Base-by-base conservation (phyloP, 2,329 filamentous ascomycete genomes). In the Sclerotiophoma versabilis region DNA sequence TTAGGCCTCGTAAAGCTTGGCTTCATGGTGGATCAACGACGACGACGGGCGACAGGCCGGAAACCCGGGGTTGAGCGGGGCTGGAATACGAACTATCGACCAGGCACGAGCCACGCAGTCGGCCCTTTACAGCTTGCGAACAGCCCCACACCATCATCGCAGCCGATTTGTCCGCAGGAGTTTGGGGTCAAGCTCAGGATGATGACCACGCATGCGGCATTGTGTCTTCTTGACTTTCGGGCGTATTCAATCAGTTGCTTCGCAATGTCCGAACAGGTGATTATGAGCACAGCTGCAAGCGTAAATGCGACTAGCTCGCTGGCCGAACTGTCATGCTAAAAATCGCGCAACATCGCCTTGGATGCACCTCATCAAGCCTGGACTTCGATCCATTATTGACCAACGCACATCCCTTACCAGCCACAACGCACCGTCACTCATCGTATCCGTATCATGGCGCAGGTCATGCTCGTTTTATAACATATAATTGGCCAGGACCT, bases 321-420 rank as follows among this genome's bases (percentile, higher is more conserved):
- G 17, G 15, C n/a, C 38, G 10, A 49, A 37, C 8, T 49, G 12
- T 36, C 22, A 37, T 23, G 30, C 23, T 14, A 41, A 37, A 54
- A 54, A 54, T 54, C 51, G 51, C 51, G 45, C 51, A 54, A 49
- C 14, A 14, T 15, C 27, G 25, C n/a, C 33, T 20, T 19, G 7
- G 32, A 34, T 33, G 33, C 15, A 37, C 39, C 34, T 41, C 45
- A 46, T 25, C 32, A 11, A 29, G 45, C 36, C 29, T 49, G 15
- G 46, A 41, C 33, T 45, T 14, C 5, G 23, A 15, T 45, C 45
- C 29, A 22, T 25, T 42, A 7, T 29, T 6, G 20, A 30, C 30
- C 39, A 54, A 27, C 14, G 39, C 45, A 20, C n/a, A 15, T 22
- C 15, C 25, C 15, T 32, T 33, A 49, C 45, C 45, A 49, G 51